These are phyloP conservation scores for Alternaria sp. DNA, from an alignment of 2,329 filamentous ascomycete genomes.

Conservation along the genomic window DNA sequence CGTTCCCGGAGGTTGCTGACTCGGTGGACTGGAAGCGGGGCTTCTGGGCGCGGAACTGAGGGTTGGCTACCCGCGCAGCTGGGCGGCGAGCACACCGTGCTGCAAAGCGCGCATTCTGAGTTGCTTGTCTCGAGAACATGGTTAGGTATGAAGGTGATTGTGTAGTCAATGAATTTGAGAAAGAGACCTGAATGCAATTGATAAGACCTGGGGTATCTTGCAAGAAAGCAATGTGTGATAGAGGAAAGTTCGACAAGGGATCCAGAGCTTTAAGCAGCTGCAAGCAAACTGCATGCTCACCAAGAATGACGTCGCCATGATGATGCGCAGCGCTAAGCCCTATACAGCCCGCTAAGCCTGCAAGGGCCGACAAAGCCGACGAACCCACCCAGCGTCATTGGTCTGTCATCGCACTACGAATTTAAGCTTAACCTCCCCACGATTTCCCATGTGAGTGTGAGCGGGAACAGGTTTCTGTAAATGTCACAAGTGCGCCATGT, in stretches of 20 bases:
- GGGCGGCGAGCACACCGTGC: constrained; percentile 40
- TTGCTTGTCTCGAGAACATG: constrained; percentile 41
- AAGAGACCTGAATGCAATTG: not conserved
- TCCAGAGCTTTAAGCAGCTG: constrained; percentile 12
- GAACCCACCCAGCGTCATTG: constrained; percentile 7
- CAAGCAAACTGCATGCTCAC: constrained; percentile 1
- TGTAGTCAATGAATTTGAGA: constrained; percentile 7
- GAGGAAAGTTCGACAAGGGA: not conserved
- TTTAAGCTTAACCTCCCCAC: constrained; percentile 12
- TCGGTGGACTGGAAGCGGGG: constrained; percentile 44
- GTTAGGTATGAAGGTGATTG: not conserved
- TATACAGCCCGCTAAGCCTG: not conserved
- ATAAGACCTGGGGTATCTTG: constrained; percentile 9
- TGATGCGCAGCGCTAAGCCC: constrained; percentile 12
- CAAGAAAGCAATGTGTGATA: constrained; percentile 3
- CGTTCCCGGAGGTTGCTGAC: constrained; percentile 27
- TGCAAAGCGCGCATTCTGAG: constrained; percentile 38
- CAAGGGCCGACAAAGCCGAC: not conserved
- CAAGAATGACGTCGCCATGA: constrained; percentile 17
- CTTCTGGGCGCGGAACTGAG: constrained; percentile 36
- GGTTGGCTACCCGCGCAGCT: constrained; percentile 29
- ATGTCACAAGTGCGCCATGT: not conserved
- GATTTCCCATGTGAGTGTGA: not conserved
- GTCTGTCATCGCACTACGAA: constrained; percentile 5
- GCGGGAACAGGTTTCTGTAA: constrained; percentile 1